Conservation (phyloP, 2,329 filamentous ascomycete genomes). For the Penicillium occitanis region DNA sequence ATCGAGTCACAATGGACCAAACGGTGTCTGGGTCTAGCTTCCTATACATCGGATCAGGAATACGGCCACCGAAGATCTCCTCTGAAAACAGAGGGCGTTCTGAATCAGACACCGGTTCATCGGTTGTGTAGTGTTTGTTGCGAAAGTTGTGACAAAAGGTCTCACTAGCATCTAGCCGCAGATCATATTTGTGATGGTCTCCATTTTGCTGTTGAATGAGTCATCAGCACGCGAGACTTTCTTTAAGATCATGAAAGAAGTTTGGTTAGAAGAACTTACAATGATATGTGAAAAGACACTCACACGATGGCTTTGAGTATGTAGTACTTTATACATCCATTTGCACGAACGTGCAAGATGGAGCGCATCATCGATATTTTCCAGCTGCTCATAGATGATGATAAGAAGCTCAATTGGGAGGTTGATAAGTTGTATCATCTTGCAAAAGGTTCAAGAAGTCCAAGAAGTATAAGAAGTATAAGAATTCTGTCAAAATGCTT, state of each 20-base stretch:
- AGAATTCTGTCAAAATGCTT: background rate
- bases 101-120: background rate
- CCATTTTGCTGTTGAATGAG: constrained; percentile 6
- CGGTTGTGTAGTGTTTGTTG: background rate
- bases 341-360: constrained; percentile 15
- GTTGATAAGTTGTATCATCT: background rate
- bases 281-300: constrained; percentile 3
- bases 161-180: constrained; percentile 1
- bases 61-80: background rate
- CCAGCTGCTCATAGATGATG: background rate
- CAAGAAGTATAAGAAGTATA: background rate
- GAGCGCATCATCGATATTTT: constrained; percentile 13
- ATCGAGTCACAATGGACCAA: constrained; percentile 16
- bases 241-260: background rate
- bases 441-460: background rate
- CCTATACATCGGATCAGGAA: background rate
- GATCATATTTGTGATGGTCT: constrained; percentile 8
- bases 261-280: background rate
- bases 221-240: background rate
- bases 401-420: background rate
- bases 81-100: background rate
- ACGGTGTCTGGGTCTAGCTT: background rate
- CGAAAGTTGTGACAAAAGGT: background rate
- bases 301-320: background rate
- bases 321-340: background rate